Conservation (phyloP, 306 rosid genomes). For the Vicia faba region DNA sequence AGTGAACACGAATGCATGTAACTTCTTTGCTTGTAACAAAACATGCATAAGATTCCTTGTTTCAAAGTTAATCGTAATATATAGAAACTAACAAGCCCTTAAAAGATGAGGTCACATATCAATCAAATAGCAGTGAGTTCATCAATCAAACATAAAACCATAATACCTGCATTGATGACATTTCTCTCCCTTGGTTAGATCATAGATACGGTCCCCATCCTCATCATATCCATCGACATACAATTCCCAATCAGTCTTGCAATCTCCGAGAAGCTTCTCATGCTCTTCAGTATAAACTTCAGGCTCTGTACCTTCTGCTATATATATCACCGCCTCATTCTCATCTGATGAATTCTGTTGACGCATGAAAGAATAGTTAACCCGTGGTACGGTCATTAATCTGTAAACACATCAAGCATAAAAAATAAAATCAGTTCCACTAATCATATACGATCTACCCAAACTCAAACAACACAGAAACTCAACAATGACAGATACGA, state of each 20-base stretch:
- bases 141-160: background rate
- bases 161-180: constrained; percentile 87
- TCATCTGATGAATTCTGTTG: background rate
- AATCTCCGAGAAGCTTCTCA: constrained; percentile 69
- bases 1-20: background rate
- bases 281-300: constrained; percentile 77
- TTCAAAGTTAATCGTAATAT: constrained; percentile 1
- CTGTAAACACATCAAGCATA: constrained; percentile 44
- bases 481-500: no score
- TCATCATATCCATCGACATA: constrained; percentile 71
- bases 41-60: constrained; percentile 7
- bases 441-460: no score
- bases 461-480: no score
- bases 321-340: constrained; percentile 41
- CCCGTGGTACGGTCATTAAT: constrained; percentile 58
- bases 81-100: constrained; percentile 16
- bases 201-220: constrained; percentile 65
- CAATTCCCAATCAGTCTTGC: constrained; percentile 58
- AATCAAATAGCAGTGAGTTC: background rate
- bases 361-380: constrained; percentile 37
- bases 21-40: constrained; percentile 8
- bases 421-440: background rate
- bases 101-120: background rate
- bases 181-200: constrained; percentile 59
- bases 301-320: constrained; percentile 60